phyloP scores from a whole-genome alignment of 192 early-diverging fungal species.

The Coemansia guatemalensis region DNA sequence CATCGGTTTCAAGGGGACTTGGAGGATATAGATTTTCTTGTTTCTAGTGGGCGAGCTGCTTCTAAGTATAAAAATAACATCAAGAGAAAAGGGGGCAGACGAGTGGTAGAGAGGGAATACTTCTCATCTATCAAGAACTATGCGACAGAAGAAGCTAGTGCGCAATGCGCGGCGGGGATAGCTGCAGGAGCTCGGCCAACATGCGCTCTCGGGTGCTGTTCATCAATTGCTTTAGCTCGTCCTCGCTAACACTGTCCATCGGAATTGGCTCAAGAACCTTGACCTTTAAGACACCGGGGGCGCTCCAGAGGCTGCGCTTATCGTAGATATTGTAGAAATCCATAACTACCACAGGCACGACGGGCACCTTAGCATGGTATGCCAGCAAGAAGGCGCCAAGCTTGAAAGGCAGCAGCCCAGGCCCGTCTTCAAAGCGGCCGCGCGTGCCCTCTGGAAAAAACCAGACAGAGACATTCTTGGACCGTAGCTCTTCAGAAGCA shows the following conservation, averaged over 20 bases:
- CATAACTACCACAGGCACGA: constrained; percentile 83
- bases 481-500: constrained; percentile 73
- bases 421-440: constrained; percentile 60
- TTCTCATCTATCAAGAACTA: neutral
- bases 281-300: constrained; percentile 38
- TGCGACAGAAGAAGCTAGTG: constrained; percentile 8
- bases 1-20: too few species aligned
- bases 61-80: too few species aligned
- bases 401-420: constrained; percentile 85
- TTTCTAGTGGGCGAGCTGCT: too few species aligned
- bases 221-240: constrained; percentile 45
- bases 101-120: too few species aligned
- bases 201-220: constrained; percentile 49
- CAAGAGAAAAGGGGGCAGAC: too few species aligned
- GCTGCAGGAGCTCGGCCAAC: constrained; percentile 38
- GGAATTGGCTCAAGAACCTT: constrained; percentile 48
- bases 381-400: constrained; percentile 95
- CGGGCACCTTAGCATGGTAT: constrained; percentile 82
- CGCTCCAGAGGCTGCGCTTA: constrained; percentile 41
- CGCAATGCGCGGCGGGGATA: constrained; percentile 41
- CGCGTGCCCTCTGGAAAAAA: constrained; percentile 96
- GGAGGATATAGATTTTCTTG: too few species aligned
- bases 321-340: constrained; percentile 60
- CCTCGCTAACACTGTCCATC: constrained; percentile 41
- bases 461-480: constrained; percentile 77